Evolutionary conservation across 2,329 filamentous ascomycete species (phyloP), one percentile per base, ranked within the genome.

Genomic region (Aspergillus sclerotialis): DNA sequence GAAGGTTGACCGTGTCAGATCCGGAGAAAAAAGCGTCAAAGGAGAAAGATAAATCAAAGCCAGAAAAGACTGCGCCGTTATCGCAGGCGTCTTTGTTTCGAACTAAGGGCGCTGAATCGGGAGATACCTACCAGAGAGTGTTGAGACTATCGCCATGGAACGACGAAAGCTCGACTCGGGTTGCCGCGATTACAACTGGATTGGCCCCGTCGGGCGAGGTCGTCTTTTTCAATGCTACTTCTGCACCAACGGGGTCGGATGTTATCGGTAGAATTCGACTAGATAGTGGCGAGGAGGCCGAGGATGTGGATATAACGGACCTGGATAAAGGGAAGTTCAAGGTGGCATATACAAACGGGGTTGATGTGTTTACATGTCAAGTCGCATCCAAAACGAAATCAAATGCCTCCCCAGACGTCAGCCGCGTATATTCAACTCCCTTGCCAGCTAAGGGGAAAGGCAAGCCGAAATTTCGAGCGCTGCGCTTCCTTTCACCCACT

Each of bases 101-200:
- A 46, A 48, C 53, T 13, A 50, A 57, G 37, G 46, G 37, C 7
- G 40, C 14, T 45, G 56, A 33, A 61, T 61, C 33, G 45, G 60
- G 26, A 10, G 76, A 80, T 45, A 70, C 68, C 9, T 81, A 80
- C 47, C 77, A 81, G 53, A 67, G 76, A 24, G 50, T 80, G 17
- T 46, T 78, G 32, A 67, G 73, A 24, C 56, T 81, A 13, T 79
- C 75, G 4, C 74, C 73, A 5, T 69, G 70, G 35, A 65, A 60
- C 37, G 70, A 67, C 30, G 60, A 69, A 28, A 70, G 68, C 13
- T 65, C 69, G 38, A 72, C 74, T 28, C 75, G 85, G 39, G 69
- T 94, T 25, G 88, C 84, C 39, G 88, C 79, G 9, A 79, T 84
- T 40, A 82, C 87, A 7, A 89, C 87, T 1, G 85, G 84, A 17